Conservation (phyloP, 352 stramenopile genomes). For the Sclerospora graminicola region DNA sequence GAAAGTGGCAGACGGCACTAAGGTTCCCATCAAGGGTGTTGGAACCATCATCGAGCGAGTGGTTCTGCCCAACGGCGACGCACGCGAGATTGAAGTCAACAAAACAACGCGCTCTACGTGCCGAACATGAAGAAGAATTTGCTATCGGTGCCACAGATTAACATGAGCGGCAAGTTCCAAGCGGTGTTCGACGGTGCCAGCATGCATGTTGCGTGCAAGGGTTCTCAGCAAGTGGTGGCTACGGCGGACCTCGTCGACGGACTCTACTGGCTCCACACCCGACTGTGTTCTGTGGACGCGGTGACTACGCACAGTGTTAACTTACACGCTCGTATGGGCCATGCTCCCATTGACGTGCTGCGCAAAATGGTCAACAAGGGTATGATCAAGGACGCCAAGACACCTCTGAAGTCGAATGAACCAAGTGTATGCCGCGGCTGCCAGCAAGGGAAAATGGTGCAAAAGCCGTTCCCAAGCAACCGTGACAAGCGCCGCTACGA, state of each 20-base stretch:
- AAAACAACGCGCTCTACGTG: constrained; percentile 8
- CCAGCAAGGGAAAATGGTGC: background rate
- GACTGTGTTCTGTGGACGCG: background rate
- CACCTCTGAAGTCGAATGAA: background rate
- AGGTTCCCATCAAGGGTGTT: background rate
- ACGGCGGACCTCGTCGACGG: constrained; percentile 7
- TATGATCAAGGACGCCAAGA: background rate
- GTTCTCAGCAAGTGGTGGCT: constrained; percentile 9
- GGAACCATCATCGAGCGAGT: background rate
- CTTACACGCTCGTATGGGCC: background rate
- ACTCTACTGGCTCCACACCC: constrained; percentile 8
- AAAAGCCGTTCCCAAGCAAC: background rate
- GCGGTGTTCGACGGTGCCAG: constrained; percentile 7
- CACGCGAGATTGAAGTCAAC: constrained; percentile 7
- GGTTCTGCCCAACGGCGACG: constrained; percentile 2
- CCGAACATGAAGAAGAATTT: constrained; percentile 9
- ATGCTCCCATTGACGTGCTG: background rate
- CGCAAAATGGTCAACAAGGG: background rate
- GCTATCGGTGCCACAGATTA: constrained; percentile 4
- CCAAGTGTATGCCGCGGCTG: background rate
- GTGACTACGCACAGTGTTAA: background rate
- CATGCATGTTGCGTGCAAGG: constrained; percentile 8
- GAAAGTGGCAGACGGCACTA: background rate
- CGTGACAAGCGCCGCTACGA: background rate
- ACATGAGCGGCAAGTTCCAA: constrained; percentile 6